Base-by-base conservation (phyloP, 352 stramenopile species). In the Pythium coloratum region DNA sequence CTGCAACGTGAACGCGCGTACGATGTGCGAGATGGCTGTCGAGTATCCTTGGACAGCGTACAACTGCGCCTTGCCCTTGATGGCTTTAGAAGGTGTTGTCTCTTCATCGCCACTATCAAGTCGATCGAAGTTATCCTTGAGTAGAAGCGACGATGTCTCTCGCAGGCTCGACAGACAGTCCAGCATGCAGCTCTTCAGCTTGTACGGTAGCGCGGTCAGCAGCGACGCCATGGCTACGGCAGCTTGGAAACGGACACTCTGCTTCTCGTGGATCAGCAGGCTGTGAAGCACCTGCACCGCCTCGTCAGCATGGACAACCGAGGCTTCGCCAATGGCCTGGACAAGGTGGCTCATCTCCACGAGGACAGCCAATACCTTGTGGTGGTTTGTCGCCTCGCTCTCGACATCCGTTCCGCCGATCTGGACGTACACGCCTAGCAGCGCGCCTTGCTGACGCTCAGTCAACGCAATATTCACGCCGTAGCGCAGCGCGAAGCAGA, bases 21-120 rank as follows among this genome's bases (percentile, higher is more conserved):
- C 46, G 10, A 69, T 67, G 28, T 81, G 75, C 0, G 81, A 75
- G 57, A 95, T 87, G 20, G 86, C 84, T 0, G 80, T 72, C 0
- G 82, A 88, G 64, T 76, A 76, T 28, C 88, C 88, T 72, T 95
- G 88, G 55, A 95, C 76, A 16, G 82, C 76, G 65, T 94, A 95
- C 26, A 95, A 60, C 30, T 90, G 75, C 12, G 73, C 70, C 61
- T 92, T 90, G 70, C 83, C 83, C 64, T 83, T 78, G 6, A 50
- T 69, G 12, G 49, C 10, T 7, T 60, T 36, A 1, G 28, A 32
- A 24, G 20, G 20, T 10, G 20, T 57, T 1, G 53, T 54, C 16
- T 73, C 66, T 42, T 67, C 57, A 44, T 71, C 56, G 9, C 66
- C 62, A n/a, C 49, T 71, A 14, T 62, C 56, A 6, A 53, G 47